phyloP scores from a whole-genome alignment of 306 rosid genomes.

The Carpinus fangiana region DNA sequence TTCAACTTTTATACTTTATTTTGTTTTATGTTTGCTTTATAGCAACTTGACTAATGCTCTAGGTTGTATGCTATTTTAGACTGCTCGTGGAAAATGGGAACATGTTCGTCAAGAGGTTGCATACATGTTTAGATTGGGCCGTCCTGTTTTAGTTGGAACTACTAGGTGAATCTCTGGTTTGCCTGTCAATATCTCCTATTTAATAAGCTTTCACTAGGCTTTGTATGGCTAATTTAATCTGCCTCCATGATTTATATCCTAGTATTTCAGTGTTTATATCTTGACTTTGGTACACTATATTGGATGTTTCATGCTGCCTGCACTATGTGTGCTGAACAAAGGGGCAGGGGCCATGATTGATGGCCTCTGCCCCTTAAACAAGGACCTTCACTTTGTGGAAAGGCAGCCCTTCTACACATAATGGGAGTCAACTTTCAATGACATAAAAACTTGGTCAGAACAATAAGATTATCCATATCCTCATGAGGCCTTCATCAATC shows the following conservation, averaged over 20 bases:
- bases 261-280: neutral
- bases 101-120: conserved; percentile 90
- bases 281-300: conserved; percentile 2
- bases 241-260: neutral
- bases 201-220: neutral
- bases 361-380: neutral
- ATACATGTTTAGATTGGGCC: conserved; percentile 84
- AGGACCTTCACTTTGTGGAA: neutral
- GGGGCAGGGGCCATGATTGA: neutral
- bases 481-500: conserved; percentile 9
- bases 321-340: neutral
- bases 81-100: conserved; percentile 97
- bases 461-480: conserved; percentile 5
- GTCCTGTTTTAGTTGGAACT: conserved; percentile 96
- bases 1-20: conserved; percentile 17
- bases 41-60: conserved; percentile 27
- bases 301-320: neutral
- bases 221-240: neutral
- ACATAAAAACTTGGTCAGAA: neutral
- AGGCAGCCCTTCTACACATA: neutral
- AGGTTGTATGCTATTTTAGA: conserved; percentile 45
- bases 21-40: conserved; percentile 13
- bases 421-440: neutral
- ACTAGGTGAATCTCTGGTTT: conserved; percentile 65
- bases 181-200: conserved; percentile 4